A percentile compares a stretch with the other conserved stretches of the same genome.
Evolutionary conservation across 768 basidiomycete species (phyloP).

Genomic region (Cubamyces sp.): DNA sequence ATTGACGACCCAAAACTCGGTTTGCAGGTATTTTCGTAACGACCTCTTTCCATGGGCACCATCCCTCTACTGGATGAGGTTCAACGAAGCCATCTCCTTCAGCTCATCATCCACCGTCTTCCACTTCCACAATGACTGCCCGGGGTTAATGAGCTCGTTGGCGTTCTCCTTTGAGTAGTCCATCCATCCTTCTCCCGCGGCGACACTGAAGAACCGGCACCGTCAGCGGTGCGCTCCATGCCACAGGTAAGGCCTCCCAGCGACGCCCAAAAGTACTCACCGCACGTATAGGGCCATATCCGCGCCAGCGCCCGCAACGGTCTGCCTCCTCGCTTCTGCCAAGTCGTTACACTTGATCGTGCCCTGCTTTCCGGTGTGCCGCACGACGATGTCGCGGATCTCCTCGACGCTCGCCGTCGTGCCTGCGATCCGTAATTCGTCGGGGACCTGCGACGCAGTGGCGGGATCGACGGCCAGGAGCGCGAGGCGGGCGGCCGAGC

Average conservation of each 20-base stretch:
- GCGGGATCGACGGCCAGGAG: slow-evolving; percentile 19
- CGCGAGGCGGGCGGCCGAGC: slow-evolving; percentile 22
- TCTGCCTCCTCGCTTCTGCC: not conserved
- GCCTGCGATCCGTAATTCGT: slow-evolving; percentile 28
- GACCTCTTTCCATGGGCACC: no score
- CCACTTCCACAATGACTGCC: slow-evolving; percentile 31
- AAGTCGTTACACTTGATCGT: slow-evolving; percentile 11
- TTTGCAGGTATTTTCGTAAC: no score
- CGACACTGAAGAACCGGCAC: slow-evolving; percentile 14
- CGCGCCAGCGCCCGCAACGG: not conserved
- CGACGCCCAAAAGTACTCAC: not conserved
- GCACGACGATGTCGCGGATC: slow-evolving; percentile 12
- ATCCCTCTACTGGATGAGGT: no score
- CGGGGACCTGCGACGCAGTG: slow-evolving; percentile 19
- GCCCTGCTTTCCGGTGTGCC: not conserved
- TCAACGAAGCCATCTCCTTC: not conserved
- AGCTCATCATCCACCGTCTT: slow-evolving; percentile 25
- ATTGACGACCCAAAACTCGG: no score
- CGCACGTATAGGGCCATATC: not conserved
- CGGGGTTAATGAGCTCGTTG: slow-evolving; percentile 33
- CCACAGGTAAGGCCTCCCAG: not conserved
- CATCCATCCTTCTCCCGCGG: slow-evolving; percentile 25
- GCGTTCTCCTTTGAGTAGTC: slow-evolving; percentile 27
- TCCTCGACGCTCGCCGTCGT: slow-evolving; percentile 19
- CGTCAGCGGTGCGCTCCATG: not conserved